Evolutionary conservation across 2,329 filamentous ascomycete genomes (phyloP).

Genomic region (Macrophomina pseudophaseolina): DNA sequence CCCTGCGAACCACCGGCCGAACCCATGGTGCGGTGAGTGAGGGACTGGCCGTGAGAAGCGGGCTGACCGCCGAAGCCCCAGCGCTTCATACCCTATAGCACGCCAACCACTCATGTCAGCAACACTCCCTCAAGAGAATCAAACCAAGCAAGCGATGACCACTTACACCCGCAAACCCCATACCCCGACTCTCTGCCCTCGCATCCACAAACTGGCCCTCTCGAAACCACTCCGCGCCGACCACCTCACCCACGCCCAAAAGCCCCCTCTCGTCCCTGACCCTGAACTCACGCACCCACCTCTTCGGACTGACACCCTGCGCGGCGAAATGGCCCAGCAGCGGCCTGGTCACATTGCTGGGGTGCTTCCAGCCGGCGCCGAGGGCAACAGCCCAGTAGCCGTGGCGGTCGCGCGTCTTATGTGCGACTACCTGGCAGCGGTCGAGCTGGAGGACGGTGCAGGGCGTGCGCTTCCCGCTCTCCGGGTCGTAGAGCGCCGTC

Average conservation of each 20-base stretch:
- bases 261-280: slow-evolving; percentile 77
- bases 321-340: slow-evolving; percentile 86
- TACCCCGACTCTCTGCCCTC: slow-evolving; percentile 77
- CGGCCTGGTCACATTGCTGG: slow-evolving; percentile 79
- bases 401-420: slow-evolving; percentile 79
- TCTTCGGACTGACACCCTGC: slow-evolving; percentile 82
- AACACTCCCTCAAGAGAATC: no score
- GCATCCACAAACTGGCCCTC: slow-evolving; percentile 91
- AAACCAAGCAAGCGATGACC: background rate
- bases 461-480: slow-evolving; percentile 75
- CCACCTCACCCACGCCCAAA: slow-evolving; percentile 72
- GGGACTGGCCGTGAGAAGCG: slow-evolving; percentile 92
- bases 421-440: slow-evolving; percentile 83
- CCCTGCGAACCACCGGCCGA: slow-evolving; percentile 89
- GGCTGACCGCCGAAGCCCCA: slow-evolving; percentile 89
- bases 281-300: slow-evolving; percentile 82
- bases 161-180: slow-evolving; percentile 83
- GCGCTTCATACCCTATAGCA: slow-evolving; percentile 81
- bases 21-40: slow-evolving; percentile 91
- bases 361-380: slow-evolving; percentile 75
- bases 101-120: background rate
- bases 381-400: slow-evolving; percentile 96
- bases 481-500: slow-evolving; percentile 82
- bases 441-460: slow-evolving; percentile 96
- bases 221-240: slow-evolving; percentile 89